These are phyloP conservation scores for Omphalotus olearius DNA, from an alignment of 1,284 basidiomycete genomes.

Conservation along the genomic window DNA sequence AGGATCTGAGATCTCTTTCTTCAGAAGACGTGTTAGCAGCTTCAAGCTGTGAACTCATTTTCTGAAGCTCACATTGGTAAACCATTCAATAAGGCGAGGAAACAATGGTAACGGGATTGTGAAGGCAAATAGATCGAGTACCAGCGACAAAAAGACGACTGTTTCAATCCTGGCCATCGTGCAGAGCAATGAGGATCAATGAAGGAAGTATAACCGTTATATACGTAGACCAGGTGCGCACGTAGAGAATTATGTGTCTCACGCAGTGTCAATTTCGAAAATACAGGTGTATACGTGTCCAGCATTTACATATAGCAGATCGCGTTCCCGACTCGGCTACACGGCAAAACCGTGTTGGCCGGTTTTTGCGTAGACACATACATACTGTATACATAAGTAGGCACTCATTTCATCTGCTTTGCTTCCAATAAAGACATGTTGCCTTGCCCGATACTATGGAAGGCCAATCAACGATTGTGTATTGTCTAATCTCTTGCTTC, in stretches of 20 bases:
- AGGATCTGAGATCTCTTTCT: constrained; percentile 70
- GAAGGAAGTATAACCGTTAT: neutral
- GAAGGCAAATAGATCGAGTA: constrained; percentile 88
- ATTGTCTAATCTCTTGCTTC: constrained; percentile 12
- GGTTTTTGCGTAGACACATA: neutral
- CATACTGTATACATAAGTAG: neutral
- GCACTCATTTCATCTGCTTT: neutral
- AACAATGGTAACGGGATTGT: constrained; percentile 94
- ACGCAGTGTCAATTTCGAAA: neutral
- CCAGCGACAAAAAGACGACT: constrained; percentile 78
- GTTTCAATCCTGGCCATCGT: constrained; percentile 65
- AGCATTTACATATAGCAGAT: neutral
- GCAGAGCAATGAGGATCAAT: constrained; percentile 5
- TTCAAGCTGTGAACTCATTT: neutral
- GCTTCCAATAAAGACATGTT: neutral
- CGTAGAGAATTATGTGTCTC: neutral
- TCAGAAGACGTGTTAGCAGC: neutral
- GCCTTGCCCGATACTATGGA: neutral
- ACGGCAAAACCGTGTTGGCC: too few relatives aligned
- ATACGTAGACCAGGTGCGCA: constrained; percentile 6
- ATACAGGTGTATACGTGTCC: neutral
- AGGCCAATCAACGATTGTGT: too few relatives aligned
- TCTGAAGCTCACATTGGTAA: constrained; percentile 54
- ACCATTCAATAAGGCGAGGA: constrained; percentile 88
- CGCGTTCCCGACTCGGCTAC: neutral